phyloP scores from a whole-genome alignment of 108 stramenopile species.

The Mayamaea pseudoterrestris region DNA sequence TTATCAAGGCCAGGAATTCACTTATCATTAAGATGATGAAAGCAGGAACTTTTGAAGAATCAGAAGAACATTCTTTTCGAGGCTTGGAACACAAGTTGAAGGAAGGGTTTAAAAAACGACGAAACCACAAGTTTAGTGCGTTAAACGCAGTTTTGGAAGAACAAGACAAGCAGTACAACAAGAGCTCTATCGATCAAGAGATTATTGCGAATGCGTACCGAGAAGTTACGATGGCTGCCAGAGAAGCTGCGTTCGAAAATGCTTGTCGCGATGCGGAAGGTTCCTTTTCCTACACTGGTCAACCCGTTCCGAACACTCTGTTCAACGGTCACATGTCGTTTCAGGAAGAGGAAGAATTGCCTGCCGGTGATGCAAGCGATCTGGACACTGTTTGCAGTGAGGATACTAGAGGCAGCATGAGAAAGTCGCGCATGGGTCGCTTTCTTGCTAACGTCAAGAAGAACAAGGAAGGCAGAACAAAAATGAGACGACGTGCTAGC shows the following conservation, averaged over 20 bases:
- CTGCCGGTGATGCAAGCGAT: no score
- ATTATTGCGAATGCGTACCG: conserved; percentile 5
- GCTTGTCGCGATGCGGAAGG: no score
- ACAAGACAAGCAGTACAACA: conserved; percentile 10
- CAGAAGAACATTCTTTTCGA: conserved; percentile 9
- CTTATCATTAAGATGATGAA: conserved; percentile 7
- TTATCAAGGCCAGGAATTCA: conserved; percentile 8
- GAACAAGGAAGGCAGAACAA: no score
- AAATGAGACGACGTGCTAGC: no score
- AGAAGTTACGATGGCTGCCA: background rate
- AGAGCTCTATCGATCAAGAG: conserved; percentile 1
- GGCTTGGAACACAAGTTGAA: conserved; percentile 16
- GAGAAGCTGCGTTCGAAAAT: conserved; percentile 7
- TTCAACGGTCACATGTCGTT: no score
- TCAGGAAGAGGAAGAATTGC: no score
- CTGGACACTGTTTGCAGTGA: no score
- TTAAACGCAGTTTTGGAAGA: conserved; percentile 18
- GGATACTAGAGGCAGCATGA: no score
- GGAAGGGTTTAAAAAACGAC: conserved; percentile 9
- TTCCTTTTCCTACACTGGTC: no score
- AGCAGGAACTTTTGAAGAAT: conserved; percentile 4
- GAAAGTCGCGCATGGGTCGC: no score
- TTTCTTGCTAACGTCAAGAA: no score
- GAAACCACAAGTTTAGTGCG: conserved; percentile 14
- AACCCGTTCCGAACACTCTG: no score